Evolutionary conservation across 2,329 filamentous ascomycete genomes (phyloP).

Genomic region (Fusarium veterinarium): DNA sequence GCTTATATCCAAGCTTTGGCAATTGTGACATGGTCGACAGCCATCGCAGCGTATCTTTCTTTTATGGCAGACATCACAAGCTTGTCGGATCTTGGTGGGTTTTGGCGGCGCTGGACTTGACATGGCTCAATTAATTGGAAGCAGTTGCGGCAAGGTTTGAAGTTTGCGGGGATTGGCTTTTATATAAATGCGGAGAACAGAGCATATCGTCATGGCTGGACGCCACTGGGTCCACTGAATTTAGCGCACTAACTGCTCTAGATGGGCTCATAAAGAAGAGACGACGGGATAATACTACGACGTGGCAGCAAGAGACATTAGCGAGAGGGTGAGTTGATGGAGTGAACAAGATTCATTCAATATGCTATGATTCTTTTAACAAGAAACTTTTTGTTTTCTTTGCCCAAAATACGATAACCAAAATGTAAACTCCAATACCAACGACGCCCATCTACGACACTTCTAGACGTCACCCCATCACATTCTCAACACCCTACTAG

Average conservation of each 20-base stretch:
- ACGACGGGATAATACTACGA: accelerated
- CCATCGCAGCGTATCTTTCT: slow-evolving; percentile 49
- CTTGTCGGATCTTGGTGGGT: slow-evolving; percentile 31
- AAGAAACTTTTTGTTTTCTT: not conserved
- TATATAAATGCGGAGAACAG: slow-evolving; percentile 18
- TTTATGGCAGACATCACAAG: slow-evolving; percentile 47
- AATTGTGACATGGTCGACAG: slow-evolving; percentile 44
- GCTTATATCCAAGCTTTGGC: slow-evolving; percentile 11
- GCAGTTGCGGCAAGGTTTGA: not conserved
- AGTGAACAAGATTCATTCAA: not conserved
- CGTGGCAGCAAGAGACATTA: not conserved
- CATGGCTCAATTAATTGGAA: not conserved
- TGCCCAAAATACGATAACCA: accelerated
- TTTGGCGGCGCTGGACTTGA: not conserved
- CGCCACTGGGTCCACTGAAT: not conserved
- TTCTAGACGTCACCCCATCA: not conserved
- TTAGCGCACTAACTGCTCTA: not conserved
- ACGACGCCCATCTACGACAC: not conserved
- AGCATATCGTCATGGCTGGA: not conserved
- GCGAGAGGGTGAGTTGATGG: accelerated
- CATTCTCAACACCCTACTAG: not conserved
- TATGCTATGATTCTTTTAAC: not conserved
- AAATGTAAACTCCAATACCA: not conserved
- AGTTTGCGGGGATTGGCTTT: slow-evolving; percentile 12
- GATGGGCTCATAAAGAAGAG: accelerated